Evolutionary conservation across 495 filamentous ascomycete species (phyloP).

Genomic region (Hypoxylon intermedium): DNA sequence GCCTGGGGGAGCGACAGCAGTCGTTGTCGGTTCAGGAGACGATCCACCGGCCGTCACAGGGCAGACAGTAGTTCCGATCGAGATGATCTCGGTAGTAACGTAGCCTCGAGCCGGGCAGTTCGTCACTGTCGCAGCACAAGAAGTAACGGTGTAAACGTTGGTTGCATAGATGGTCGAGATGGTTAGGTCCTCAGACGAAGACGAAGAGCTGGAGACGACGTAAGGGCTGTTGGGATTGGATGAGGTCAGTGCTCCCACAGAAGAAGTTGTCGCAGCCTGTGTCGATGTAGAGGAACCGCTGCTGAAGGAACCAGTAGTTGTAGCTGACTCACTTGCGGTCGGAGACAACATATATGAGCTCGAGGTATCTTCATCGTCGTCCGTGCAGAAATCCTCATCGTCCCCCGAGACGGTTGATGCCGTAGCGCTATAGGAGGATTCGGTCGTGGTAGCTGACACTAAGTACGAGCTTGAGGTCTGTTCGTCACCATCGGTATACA

Average conservation of each 20-base stretch:
- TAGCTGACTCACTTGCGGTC: conserved; percentile 18
- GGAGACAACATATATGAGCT: conserved; percentile 14
- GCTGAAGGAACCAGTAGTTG: conserved; percentile 10
- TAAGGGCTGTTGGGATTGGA: conserved; percentile 5
- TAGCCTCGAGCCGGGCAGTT: conserved; percentile 55
- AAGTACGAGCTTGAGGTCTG: conserved; percentile 9
- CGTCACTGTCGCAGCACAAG: conserved; percentile 65
- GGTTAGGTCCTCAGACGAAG: conserved; percentile 13
- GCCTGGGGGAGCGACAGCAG: conserved; percentile 9
- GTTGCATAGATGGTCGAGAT: conserved; percentile 41
- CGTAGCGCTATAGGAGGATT: neutral
- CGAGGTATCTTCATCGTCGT: conserved; percentile 11
- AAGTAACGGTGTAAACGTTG: conserved; percentile 60
- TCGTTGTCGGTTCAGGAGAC: conserved; percentile 6
- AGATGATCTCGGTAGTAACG: conserved; percentile 33
- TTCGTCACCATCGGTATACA: conserved; percentile 19
- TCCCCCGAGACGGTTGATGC: neutral
- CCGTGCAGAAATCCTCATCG: conserved; percentile 22
- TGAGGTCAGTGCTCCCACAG: neutral
- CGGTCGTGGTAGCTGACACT: conserved; percentile 19
- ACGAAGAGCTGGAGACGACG: neutral
- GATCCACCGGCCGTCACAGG: conserved; percentile 32
- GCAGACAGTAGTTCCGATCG: conserved; percentile 44
- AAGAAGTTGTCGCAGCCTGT: neutral
- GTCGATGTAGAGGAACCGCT: neutral